These are phyloP conservation scores for Tulasnella sp. DNA, from an alignment of 768 basidiomycete genomes.

Conservation along the genomic window DNA sequence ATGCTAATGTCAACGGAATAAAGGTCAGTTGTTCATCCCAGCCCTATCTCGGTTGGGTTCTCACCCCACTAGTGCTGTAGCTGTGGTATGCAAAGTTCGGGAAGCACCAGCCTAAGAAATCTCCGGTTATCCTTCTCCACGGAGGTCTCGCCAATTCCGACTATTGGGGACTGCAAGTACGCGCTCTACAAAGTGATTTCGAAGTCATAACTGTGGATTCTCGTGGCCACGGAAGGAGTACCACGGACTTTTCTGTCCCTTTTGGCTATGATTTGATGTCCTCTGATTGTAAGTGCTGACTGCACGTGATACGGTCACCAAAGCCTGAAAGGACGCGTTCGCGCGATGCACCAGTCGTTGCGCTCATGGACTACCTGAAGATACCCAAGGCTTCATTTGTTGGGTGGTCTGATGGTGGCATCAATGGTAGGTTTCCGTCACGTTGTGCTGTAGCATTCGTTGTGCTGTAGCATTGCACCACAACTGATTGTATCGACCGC, in stretches of 20 bases:
- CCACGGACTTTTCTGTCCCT: background rate
- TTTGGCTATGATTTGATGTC: constrained; percentile 5
- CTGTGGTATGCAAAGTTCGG: constrained; percentile 2
- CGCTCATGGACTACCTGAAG: background rate
- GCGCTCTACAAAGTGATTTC: background rate
- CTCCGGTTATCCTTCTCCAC: constrained; percentile 1
- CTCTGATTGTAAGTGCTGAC: background rate
- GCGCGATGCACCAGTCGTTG: background rate
- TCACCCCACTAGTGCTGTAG: no score
- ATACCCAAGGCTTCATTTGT: constrained; percentile 2
- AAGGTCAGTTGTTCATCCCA: no score
- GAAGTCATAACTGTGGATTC: no score
- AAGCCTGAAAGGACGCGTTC: background rate
- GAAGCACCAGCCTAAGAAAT: background rate
- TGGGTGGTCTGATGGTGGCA: constrained; percentile 6
- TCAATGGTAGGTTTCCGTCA: background rate
- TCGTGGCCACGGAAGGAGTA: constrained; percentile 3
- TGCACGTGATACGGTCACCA: background rate
- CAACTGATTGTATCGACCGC: background rate
- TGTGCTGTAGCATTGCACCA: no score
- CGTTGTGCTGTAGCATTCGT: no score
- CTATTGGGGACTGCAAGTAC: background rate
- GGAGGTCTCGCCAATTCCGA: constrained; percentile 7
- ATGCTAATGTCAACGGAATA: background rate
- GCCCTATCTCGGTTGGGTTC: no score